Conservation (phyloP, 1,284 basidiomycete species). For the Filobasidium uniguttulatum region DNA sequence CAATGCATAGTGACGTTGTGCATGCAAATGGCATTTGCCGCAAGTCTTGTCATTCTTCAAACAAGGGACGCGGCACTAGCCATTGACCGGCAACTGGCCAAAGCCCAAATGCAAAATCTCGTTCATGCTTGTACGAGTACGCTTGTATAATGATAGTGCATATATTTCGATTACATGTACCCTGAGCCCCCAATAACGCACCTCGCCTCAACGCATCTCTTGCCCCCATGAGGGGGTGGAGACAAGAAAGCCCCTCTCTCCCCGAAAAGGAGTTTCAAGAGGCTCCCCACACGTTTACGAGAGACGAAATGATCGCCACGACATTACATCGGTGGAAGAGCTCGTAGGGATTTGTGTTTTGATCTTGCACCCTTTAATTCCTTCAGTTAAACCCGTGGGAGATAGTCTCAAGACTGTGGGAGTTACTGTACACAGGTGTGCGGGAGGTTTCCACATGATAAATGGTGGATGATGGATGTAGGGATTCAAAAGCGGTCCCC, state of each 20-base stretch:
- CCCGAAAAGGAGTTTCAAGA: neutral
- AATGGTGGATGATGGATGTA: neutral
- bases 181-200: neutral
- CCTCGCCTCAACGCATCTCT: neutral
- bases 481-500: neutral
- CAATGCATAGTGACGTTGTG: no score
- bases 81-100: no score
- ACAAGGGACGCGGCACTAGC: no score
- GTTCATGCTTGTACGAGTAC: no score
- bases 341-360: neutral
- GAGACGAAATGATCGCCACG: neutral
- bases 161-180: no score
- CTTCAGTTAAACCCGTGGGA: slow-evolving; percentile 1
- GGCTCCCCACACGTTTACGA: neutral
- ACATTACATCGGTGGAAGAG: neutral
- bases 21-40: no score
- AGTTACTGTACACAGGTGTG: slow-evolving; percentile 4
- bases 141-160: no score
- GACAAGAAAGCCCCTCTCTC: no score
- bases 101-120: no score
- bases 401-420: neutral
- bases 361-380: slow-evolving; percentile 3
- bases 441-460: neutral
- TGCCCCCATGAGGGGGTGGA: no score
- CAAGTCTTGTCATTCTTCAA: no score